A percentile compares a stretch with the other conserved stretches of the same genome.
Conservation (phyloP, 2,329 filamentous ascomycete genomes). For the Cladorrhinum sp. region DNA sequence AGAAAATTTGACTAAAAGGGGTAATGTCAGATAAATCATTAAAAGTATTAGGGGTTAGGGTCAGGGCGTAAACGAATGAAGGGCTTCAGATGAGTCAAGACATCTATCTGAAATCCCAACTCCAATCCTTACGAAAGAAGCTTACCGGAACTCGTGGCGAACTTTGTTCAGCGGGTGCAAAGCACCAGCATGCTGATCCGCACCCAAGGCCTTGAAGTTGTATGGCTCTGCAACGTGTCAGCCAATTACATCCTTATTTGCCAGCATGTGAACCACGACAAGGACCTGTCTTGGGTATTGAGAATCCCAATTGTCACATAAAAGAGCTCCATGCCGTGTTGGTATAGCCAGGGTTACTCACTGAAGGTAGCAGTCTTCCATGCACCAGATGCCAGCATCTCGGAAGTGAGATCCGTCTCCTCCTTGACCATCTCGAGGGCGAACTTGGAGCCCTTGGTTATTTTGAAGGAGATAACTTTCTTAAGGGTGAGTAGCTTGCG, state of each 20-base stretch:
- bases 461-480: constrained; percentile 81
- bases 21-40: background rate
- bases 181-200: constrained; percentile 59
- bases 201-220: constrained; percentile 53
- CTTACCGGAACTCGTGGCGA: constrained; percentile 71
- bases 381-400: constrained; percentile 82
- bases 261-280: background rate
- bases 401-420: constrained; percentile 89
- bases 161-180: constrained; percentile 85
- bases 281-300: background rate
- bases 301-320: background rate
- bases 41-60: background rate
- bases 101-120: no score
- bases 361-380: constrained; percentile 92
- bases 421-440: constrained; percentile 85
- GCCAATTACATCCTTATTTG: background rate
- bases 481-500: constrained; percentile 81
- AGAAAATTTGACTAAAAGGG: constrained; percentile 78
- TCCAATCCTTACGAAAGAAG: background rate
- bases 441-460: constrained; percentile 83
- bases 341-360: constrained; percentile 3
- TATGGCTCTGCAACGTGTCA: constrained; percentile 49
- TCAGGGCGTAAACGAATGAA: background rate
- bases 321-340: background rate
- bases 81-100: no score